Evolutionary conservation across 129 eudicot genomes (phyloP).

Genomic region (Cynara cardunculus): DNA sequence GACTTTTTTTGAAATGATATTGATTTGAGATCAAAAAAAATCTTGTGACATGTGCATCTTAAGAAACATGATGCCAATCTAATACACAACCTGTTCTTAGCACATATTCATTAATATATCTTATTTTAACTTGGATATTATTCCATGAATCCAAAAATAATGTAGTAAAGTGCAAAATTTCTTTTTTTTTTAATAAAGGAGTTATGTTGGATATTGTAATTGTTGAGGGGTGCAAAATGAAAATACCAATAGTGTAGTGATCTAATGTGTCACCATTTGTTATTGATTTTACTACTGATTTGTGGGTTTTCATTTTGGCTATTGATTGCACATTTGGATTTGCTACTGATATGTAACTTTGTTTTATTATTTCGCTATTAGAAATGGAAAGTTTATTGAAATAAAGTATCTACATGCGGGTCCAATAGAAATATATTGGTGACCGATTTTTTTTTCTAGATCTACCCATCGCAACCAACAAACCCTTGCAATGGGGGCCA

Average conservation of each 20-base stretch:
- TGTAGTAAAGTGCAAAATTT: background rate
- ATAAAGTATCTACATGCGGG: background rate
- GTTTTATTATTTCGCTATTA: background rate
- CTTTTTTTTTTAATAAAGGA: no score
- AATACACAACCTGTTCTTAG: background rate
- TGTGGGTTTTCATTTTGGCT: no score
- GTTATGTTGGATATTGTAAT: background rate
- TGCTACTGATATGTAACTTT: background rate
- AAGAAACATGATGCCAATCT: background rate
- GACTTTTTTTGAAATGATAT: background rate
- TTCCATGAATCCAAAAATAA: background rate
- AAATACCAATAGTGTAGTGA: no score
- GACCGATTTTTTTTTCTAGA: no score
- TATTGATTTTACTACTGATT: no score
- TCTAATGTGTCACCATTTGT: no score
- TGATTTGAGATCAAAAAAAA: background rate
- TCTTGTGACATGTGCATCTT: background rate
- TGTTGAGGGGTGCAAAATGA: background rate
- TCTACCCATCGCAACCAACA: no score
- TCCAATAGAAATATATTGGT: background rate
- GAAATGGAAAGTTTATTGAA: background rate
- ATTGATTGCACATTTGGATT: no score
- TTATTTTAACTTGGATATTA: background rate
- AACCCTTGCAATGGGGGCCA: no score
- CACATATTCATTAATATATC: background rate